phyloP scores from a whole-genome alignment of 208 protist genomes.

The Borovskyia barvae region DNA sequence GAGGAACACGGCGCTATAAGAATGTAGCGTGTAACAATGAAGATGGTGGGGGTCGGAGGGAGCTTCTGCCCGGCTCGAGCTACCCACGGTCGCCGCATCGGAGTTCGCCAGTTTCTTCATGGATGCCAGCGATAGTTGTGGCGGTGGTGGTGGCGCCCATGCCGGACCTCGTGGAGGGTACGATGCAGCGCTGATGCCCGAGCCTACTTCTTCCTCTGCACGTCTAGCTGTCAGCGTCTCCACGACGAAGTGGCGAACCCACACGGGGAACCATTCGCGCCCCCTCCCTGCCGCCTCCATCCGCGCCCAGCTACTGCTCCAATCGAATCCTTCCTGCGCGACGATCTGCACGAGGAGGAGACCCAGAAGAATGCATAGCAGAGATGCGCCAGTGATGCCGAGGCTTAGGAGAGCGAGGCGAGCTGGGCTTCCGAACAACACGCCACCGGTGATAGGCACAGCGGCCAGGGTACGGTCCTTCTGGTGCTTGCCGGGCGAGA shows the following conservation, averaged over 20 bases:
- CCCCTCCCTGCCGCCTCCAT: constrained; percentile 9
- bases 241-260: constrained; percentile 14
- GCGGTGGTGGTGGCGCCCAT: not conserved
- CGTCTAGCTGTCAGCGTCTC: constrained; percentile 2
- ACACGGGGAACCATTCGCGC: constrained; percentile 16
- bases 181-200: not conserved
- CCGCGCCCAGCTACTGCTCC: not conserved
- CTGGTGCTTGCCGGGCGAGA: not conserved
- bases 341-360: constrained; percentile 9
- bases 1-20: constrained; percentile 60
- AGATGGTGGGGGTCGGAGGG: not conserved
- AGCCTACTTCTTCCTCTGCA: not conserved
- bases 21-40: constrained; percentile 67
- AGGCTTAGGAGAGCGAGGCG: not conserved
- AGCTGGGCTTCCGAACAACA: too few species aligned
- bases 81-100: not conserved
- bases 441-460: not conserved
- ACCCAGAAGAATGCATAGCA: not conserved
- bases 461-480: not conserved
- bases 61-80: not conserved
- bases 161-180: too few species aligned
- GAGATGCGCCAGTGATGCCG: not conserved
- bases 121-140: too few species aligned
- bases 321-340: constrained; percentile 9
- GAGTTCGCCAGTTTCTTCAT: not conserved